Base-by-base conservation (phyloP, 1,284 basidiomycete species). In the Lignosus rhinocerotis region DNA sequence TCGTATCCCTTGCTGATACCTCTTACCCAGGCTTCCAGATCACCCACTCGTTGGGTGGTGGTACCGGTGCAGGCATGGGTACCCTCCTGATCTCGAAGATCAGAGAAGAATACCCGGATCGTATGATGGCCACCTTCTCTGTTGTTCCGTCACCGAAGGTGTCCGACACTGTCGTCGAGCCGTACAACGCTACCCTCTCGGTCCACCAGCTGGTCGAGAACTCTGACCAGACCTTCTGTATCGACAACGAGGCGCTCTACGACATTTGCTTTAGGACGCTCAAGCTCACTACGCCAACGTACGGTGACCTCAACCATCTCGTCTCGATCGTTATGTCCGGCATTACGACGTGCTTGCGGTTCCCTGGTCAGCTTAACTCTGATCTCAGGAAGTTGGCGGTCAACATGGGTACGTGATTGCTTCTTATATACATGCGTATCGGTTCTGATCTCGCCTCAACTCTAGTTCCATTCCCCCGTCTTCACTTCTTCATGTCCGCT, bases 401-500 rank as follows among this genome's bases (percentile, higher is more conserved):
- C 75, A 98, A 98, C 89, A 95, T 98, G 94, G 93, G 90, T 91
- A 72, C 44, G 85, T 79, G n/a, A 3, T 8, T 19, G 17, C 30
- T 31, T 42, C 17, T 3, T 6, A 19, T 32, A 17, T 7, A 43
- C 4, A 16, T 6, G 14, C 39, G 8, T 25, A 17, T 47, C 8
- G 4, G 16, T 17, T 25, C 21, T 32, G n/a, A 12, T 5, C 12
- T 7, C 8, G 44, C n/a, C 32, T 54, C 12, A 51, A 16, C 6
- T 47, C 48, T 52, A 92, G 90, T 96, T 76, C 94, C 95, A 47
- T 96, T 97, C 93, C 94, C 94, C 60, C 94, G 96, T 89, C 90
- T 98, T 45, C 96, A 98, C 79, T 98, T 98, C 87, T 98, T 98
- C 86, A 93, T 97, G 89, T 94, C 94, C 67, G 96, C 96, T 65